Evolutionary conservation across 345 rosid genomes (phyloP).

Genomic region (Eucalyptus microcorys): DNA sequence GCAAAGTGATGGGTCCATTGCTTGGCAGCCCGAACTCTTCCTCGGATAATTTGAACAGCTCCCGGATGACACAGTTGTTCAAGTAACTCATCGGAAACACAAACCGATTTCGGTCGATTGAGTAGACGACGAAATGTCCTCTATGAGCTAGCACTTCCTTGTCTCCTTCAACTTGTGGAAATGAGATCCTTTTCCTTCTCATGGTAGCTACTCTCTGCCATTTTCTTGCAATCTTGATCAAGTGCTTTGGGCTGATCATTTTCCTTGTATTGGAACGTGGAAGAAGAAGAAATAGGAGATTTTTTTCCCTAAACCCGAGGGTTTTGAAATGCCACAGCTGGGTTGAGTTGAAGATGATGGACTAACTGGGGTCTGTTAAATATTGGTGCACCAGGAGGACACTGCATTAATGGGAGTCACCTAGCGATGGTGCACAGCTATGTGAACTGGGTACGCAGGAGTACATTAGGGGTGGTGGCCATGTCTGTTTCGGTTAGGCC

Average conservation of each 20-base stretch:
- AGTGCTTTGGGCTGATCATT: constrained; percentile 11
- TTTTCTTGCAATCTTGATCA: constrained; percentile 15
- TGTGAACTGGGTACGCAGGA: not conserved
- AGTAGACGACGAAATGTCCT: constrained; percentile 15
- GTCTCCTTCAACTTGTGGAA: not conserved
- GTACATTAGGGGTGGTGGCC: not conserved
- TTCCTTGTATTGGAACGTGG: not conserved
- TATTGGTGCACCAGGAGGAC: not conserved
- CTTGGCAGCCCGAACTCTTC: not conserved
- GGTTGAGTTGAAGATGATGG: not conserved
- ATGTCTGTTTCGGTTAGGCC: not conserved
- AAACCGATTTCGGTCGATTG: not conserved
- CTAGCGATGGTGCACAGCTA: not conserved
- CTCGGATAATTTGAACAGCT: not conserved
- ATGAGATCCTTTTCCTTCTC: constrained; percentile 5
- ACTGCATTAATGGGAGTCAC: not conserved
- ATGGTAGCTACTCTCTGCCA: constrained; percentile 12
- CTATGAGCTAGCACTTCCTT: not conserved
- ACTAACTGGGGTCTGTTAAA: not conserved
- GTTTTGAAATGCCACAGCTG: not conserved
- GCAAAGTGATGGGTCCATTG: constrained; percentile 15
- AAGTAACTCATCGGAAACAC: constrained; percentile 5
- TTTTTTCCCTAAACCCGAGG: not conserved
- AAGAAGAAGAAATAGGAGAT: not conserved
- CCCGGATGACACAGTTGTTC: not conserved